Evolutionary conservation across 352 stramenopile species (phyloP).

Genomic region (Globisporangium viniferum): DNA sequence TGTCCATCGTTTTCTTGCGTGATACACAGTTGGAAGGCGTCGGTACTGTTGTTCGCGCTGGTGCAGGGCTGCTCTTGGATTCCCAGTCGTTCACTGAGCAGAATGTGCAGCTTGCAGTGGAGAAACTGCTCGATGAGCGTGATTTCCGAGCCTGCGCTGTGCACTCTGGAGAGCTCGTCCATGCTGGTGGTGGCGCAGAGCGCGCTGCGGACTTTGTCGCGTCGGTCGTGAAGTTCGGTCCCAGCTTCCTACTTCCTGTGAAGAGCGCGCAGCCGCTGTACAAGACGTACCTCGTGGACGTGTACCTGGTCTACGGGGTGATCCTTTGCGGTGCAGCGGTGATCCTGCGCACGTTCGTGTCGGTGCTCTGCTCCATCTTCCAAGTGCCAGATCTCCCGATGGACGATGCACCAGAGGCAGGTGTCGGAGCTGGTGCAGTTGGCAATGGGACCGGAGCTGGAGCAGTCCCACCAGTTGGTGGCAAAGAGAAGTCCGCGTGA

Average conservation of each 20-base stretch:
- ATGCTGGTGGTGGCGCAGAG: slow-evolving; percentile 47
- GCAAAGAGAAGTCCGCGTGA: slow-evolving; percentile 8
- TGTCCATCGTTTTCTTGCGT: background rate
- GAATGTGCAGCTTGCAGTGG: slow-evolving; percentile 28
- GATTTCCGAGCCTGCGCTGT: slow-evolving; percentile 36
- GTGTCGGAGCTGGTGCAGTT: background rate
- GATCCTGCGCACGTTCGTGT: slow-evolving; percentile 76
- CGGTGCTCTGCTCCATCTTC: slow-evolving; percentile 63
- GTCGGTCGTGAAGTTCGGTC: slow-evolving; percentile 52
- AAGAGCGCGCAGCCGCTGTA: slow-evolving; percentile 67
- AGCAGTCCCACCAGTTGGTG: background rate
- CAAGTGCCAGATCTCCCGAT: slow-evolving; percentile 26
- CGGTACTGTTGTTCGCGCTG: slow-evolving; percentile 52
- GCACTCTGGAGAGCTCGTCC: slow-evolving; percentile 56
- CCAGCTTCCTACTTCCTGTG: slow-evolving; percentile 44
- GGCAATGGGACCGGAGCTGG: background rate
- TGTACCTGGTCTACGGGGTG: slow-evolving; percentile 80
- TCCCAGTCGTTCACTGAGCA: slow-evolving; percentile 31
- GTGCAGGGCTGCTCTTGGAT: slow-evolving; percentile 45
- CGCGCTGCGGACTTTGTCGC: slow-evolving; percentile 56
- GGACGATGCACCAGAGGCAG: background rate
- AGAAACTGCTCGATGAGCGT: slow-evolving; percentile 37
- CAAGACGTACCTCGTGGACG: slow-evolving; percentile 84
- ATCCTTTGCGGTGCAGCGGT: slow-evolving; percentile 84
- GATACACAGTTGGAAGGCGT: slow-evolving; percentile 50